phyloP scores from a whole-genome alignment of 2,329 filamentous ascomycete genomes.

The Sporothrix dimorphospora region DNA sequence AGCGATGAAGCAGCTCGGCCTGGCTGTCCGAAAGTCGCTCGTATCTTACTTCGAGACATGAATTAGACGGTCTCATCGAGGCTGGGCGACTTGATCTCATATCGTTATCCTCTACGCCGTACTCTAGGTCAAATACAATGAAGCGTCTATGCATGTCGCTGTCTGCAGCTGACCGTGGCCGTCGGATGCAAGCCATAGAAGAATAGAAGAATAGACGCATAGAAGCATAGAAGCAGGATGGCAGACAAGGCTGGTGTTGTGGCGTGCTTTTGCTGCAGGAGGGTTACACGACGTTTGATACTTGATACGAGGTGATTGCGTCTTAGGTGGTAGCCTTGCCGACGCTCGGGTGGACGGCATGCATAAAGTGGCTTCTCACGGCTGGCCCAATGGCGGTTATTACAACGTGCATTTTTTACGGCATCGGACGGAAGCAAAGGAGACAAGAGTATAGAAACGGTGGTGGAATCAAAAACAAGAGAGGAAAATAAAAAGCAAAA shows the following conservation, averaged over 20 bases:
- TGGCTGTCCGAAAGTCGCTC: not conserved
- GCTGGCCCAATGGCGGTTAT: not conserved
- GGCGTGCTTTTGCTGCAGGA: not conserved
- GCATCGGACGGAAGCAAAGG: not conserved
- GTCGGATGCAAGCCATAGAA: not conserved
- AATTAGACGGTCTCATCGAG: not conserved
- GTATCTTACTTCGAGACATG: not conserved
- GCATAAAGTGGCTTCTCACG: not conserved
- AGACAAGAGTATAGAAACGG: not conserved
- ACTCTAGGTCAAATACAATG: not conserved
- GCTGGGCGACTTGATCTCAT: not conserved
- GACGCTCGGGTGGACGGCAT: not conserved
- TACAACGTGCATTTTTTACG: not conserved
- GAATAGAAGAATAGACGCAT: not conserved
- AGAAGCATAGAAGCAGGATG: not conserved
- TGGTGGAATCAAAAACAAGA: slow-evolving; percentile 19
- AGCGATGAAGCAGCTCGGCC: not conserved
- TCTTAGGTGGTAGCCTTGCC: not conserved
- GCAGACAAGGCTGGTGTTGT: slow-evolving; percentile 5
- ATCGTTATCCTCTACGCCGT: too few species aligned
- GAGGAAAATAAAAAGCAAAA: not conserved
- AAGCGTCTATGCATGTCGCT: not conserved
- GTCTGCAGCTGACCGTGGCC: not conserved
- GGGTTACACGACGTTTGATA: slow-evolving; percentile 22
- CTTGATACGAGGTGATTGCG: not conserved